Evolutionary conservation across 2,329 filamentous ascomycete species (phyloP).

Genomic region (Podosphaera aphanis): DNA sequence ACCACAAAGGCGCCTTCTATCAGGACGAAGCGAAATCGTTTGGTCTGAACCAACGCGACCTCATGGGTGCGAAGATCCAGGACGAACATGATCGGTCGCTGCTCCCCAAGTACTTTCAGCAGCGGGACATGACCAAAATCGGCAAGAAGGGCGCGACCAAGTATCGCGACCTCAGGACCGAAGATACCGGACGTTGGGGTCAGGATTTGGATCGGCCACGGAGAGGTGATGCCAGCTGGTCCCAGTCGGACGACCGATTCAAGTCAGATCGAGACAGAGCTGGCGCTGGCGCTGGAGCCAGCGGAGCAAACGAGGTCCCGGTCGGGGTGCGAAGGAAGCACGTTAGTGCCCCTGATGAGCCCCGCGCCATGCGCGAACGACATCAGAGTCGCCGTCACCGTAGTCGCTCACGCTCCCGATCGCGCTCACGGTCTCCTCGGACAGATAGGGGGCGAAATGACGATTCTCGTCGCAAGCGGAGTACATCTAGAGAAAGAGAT

Average conservation of each 20-base stretch:
- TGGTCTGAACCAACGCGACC: conserved; percentile 55
- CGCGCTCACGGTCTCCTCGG: conserved; percentile 31
- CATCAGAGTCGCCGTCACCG: conserved; percentile 12
- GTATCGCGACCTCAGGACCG: conserved; percentile 67
- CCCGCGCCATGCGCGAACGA: conserved; percentile 13
- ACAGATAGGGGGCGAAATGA: conserved; percentile 21
- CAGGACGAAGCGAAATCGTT: conserved; percentile 55
- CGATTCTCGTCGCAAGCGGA: conserved; percentile 29
- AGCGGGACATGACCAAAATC: conserved; percentile 79
- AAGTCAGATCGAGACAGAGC: conserved; percentile 33
- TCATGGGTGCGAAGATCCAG: conserved; percentile 63
- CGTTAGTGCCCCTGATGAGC: conserved; percentile 14
- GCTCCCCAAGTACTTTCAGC: conserved; percentile 75
- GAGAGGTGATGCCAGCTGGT: conserved; percentile 17
- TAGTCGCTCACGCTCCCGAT: conserved; percentile 15
- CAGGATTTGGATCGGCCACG: conserved; percentile 29
- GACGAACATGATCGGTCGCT: conserved; percentile 74
- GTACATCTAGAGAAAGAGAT: conserved; percentile 28
- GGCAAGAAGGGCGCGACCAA: conserved; percentile 79
- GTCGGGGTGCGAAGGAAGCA: conserved; percentile 31
- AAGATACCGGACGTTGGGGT: conserved; percentile 82
- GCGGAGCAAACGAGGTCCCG: conserved; percentile 48
- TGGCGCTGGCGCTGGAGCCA: conserved; percentile 25
- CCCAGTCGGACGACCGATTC: conserved; percentile 40
- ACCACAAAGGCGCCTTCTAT: conserved; percentile 92